A percentile compares a stretch with the other conserved stretches of the same genome.
Conservation (phyloP, 352 stramenopile genomes). For the Phytophthora uliginosa region DNA sequence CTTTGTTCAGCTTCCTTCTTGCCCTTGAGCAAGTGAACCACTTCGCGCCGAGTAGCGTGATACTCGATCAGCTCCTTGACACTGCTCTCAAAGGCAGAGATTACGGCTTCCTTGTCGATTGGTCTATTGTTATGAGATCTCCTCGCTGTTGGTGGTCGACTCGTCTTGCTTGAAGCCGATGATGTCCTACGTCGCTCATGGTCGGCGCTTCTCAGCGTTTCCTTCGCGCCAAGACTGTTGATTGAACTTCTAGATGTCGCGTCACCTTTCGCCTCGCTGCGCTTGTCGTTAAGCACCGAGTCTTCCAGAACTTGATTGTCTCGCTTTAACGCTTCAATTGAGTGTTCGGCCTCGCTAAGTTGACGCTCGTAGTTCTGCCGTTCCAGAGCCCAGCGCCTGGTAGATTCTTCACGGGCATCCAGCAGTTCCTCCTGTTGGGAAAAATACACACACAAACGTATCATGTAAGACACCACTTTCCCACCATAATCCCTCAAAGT, state of each 20-base stretch:
- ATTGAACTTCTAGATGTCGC: background rate
- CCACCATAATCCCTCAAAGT: background rate
- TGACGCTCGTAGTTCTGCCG: slow-evolving; percentile 76
- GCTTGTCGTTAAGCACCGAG: slow-evolving; percentile 54
- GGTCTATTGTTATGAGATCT: slow-evolving; percentile 8
- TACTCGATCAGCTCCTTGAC: slow-evolving; percentile 69
- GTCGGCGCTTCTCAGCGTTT: slow-evolving; percentile 12
- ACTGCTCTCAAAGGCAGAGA: slow-evolving; percentile 60
- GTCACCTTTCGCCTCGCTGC: slow-evolving; percentile 25
- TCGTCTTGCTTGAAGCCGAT: slow-evolving; percentile 18
- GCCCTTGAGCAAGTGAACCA: slow-evolving; percentile 71
- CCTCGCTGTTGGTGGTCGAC: slow-evolving; percentile 13
- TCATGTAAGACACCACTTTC: slow-evolving; percentile 4
- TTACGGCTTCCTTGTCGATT: slow-evolving; percentile 23
- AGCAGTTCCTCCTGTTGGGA: slow-evolving; percentile 59
- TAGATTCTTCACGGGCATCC: slow-evolving; percentile 70
- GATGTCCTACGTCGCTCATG: slow-evolving; percentile 1
- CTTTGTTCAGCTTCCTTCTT: slow-evolving; percentile 72
- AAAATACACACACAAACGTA: slow-evolving; percentile 4
- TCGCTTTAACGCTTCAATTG: slow-evolving; percentile 63
- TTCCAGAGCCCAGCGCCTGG: slow-evolving; percentile 73
- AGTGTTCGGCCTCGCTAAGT: slow-evolving; percentile 70
- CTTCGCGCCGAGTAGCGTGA: slow-evolving; percentile 60
- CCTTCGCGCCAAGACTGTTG: slow-evolving; percentile 12
- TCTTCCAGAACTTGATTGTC: slow-evolving; percentile 72